These are phyloP conservation scores for Ophiostoma ips DNA, from an alignment of 2,329 filamentous ascomycete species.

Conservation along the genomic window DNA sequence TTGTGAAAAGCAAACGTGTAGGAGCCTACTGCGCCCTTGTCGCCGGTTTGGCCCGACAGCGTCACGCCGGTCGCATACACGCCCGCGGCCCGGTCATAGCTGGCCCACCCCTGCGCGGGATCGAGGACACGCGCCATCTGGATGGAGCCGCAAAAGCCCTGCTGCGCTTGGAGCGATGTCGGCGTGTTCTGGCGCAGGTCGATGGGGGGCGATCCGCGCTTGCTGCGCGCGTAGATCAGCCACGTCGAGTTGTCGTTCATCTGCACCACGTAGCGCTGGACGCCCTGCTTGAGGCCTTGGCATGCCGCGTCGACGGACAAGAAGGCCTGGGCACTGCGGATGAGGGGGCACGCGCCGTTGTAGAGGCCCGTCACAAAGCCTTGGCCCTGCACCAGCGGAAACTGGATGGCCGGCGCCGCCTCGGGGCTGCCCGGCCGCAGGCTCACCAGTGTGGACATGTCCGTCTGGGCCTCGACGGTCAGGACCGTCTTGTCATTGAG, in stretches of 20 bases:
- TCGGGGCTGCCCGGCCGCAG: conserved; percentile 35
- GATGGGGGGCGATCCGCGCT: conserved; percentile 39
- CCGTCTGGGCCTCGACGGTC: conserved; percentile 38
- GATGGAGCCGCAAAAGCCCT: conserved; percentile 60
- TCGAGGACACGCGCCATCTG: conserved; percentile 70
- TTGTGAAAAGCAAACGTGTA: conserved; percentile 68
- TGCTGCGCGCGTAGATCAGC: conserved; percentile 64
- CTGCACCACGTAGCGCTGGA: conserved; percentile 62
- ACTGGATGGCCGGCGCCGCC: conserved; percentile 49
- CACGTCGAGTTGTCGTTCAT: conserved; percentile 63
- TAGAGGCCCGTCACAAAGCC: conserved; percentile 72
- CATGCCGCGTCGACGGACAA: neutral
- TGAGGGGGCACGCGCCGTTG: conserved; percentile 50
- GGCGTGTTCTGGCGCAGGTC: conserved; percentile 54
- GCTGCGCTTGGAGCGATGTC: conserved; percentile 47
- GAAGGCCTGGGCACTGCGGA: conserved; percentile 46
- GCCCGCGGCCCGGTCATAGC: conserved; percentile 65
- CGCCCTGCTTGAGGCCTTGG: conserved; percentile 32
- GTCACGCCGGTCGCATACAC: conserved; percentile 54
- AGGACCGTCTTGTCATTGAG: conserved; percentile 46
- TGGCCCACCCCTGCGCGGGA: conserved; percentile 27
- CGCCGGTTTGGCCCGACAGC: conserved; percentile 41
- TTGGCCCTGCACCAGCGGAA: conserved; percentile 83
- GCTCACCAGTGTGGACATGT: conserved; percentile 52
- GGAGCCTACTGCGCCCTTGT: conserved; percentile 43